Conservation (phyloP, 2,329 filamentous ascomycete genomes). For the Exophiala sp. region DNA sequence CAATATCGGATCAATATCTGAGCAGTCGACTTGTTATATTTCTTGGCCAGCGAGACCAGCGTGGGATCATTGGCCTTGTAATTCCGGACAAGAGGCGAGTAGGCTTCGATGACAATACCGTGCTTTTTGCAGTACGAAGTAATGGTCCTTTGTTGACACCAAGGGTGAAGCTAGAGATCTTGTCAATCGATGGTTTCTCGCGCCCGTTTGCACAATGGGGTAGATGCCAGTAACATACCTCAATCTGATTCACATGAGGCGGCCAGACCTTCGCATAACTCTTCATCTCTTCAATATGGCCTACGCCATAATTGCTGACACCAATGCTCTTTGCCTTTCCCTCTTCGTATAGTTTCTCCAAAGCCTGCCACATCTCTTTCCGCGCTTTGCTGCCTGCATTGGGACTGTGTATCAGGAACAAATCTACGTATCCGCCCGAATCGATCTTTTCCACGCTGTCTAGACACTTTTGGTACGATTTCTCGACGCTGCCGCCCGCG, state of each 20-base stretch:
- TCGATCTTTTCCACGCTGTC: constrained; percentile 60
- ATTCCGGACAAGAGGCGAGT: constrained; percentile 56
- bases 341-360: constrained; percentile 57
- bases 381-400: constrained; percentile 50
- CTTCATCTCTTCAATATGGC: constrained; percentile 64
- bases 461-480: constrained; percentile 53
- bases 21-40: constrained; percentile 66
- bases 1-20: constrained; percentile 78
- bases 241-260: constrained; percentile 68
- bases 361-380: constrained; percentile 59
- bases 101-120: constrained; percentile 50
- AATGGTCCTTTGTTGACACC: constrained; percentile 59
- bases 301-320: constrained; percentile 65
- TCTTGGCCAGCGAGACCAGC: constrained; percentile 59
- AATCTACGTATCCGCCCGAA: constrained; percentile 58
- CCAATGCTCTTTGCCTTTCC: constrained; percentile 61
- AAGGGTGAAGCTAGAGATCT: constrained; percentile 59
- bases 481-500: constrained; percentile 49
- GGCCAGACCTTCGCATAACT: constrained; percentile 60
- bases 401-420: constrained; percentile 65
- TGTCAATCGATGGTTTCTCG: not conserved
- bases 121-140: constrained; percentile 51
- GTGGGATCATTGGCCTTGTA: constrained; percentile 64
- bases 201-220: no score
- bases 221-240: constrained; percentile 44